These are phyloP conservation scores for Pseudogymnoascus sp. DNA, from an alignment of 2,329 filamentous ascomycete species.

Conservation along the genomic window DNA sequence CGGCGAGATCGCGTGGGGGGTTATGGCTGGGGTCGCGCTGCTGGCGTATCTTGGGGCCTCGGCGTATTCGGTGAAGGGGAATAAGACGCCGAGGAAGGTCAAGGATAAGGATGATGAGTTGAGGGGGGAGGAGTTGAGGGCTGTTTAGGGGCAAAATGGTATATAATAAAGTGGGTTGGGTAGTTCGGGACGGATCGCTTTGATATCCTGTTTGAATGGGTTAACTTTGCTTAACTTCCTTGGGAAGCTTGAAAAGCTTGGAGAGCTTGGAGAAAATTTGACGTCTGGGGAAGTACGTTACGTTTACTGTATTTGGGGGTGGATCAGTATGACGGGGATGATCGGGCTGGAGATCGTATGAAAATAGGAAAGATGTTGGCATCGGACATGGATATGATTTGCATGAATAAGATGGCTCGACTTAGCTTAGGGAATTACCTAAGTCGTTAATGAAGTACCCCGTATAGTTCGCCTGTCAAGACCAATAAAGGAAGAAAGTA, in stretches of 20 bases:
- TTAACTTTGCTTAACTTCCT: not conserved
- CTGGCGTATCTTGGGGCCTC: conserved; percentile 33
- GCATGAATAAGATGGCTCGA: not conserved
- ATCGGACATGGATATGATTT: not conserved
- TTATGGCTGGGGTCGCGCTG: conserved; percentile 43
- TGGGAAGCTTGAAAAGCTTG: not conserved
- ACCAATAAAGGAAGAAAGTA: not conserved
- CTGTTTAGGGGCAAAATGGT: not conserved
- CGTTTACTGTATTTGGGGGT: not conserved
- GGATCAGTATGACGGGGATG: not conserved
- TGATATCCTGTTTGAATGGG: not conserved
- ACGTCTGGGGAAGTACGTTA: not conserved
- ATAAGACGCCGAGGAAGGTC: not conserved
- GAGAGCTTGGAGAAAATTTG: not conserved
- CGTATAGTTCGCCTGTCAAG: not conserved
- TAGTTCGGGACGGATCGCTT: not conserved
- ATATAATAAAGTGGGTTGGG: not conserved
- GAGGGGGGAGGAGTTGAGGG: not conserved
- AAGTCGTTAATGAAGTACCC: not conserved
- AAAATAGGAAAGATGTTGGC: not conserved
- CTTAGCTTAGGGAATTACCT: not conserved
- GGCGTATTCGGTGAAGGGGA: not conserved
- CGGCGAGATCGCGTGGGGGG: conserved; percentile 45
- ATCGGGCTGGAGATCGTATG: not conserved
- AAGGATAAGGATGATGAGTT: not conserved